Evolutionary conservation across 108 stramenopile genomes (phyloP).

Genomic region (Pseudonitzschia delicatissima): DNA sequence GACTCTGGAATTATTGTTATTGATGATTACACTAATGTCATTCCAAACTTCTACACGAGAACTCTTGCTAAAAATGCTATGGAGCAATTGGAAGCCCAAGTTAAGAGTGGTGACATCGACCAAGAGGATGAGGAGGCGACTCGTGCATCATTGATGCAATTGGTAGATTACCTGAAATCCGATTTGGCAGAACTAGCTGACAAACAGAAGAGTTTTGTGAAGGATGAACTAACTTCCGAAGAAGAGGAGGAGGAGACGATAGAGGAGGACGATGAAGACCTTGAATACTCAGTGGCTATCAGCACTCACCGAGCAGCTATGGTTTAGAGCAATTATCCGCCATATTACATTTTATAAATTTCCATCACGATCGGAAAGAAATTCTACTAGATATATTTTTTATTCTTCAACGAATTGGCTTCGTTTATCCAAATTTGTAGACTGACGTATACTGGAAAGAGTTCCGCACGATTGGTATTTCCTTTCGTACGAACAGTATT

Average conservation of each 20-base stretch:
- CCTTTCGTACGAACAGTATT: too few species aligned
- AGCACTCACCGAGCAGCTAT: constrained; percentile 38
- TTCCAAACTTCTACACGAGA: constrained; percentile 77
- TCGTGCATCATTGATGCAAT: constrained; percentile 55
- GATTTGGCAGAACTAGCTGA: constrained; percentile 31
- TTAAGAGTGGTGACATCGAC: constrained; percentile 71
- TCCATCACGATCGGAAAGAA: too few species aligned
- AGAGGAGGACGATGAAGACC: constrained; percentile 30
- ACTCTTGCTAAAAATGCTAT: constrained; percentile 61
- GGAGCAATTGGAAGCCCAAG: constrained; percentile 73
- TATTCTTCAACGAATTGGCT: too few species aligned
- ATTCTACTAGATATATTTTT: too few species aligned
- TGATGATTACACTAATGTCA: constrained; percentile 58
- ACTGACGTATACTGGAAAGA: too few species aligned
- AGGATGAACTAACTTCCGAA: not conserved
- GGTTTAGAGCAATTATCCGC: constrained; percentile 37
- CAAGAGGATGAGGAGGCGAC: constrained; percentile 66
- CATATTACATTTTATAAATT: too few species aligned
- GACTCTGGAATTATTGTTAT: constrained; percentile 39
- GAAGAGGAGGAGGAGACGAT: constrained; percentile 14
- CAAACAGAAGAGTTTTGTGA: constrained; percentile 21
- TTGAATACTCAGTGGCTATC: constrained; percentile 44
- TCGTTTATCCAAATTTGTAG: too few species aligned
- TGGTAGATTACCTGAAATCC: constrained; percentile 72
- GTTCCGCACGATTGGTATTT: too few species aligned